Conservation (phyloP, 768 basidiomycete species). For the Leucosporidium creatinivorum region DNA sequence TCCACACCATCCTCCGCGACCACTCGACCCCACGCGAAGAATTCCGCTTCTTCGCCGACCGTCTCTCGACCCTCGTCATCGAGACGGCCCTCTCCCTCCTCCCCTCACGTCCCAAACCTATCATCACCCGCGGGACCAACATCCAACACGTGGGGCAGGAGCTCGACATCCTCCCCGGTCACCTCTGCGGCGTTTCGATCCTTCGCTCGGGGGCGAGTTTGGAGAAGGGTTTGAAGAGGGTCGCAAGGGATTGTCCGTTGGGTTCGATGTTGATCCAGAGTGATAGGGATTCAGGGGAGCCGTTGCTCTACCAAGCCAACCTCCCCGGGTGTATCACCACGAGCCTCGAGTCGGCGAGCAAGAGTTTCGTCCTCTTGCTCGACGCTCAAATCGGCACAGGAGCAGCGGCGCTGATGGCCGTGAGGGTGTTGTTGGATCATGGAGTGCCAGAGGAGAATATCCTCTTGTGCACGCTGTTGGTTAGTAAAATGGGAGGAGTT, state of each 20-base stretch:
- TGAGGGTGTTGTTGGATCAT: constrained; percentile 86
- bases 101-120: constrained; percentile 55
- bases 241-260: constrained; percentile 74
- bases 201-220: constrained; percentile 70
- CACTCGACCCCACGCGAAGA: constrained; percentile 64
- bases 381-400: constrained; percentile 92
- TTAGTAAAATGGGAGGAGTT: constrained; percentile 73
- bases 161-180: constrained; percentile 54
- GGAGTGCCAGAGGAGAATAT: constrained; percentile 62
- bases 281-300: constrained; percentile 75
- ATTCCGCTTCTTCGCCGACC: constrained; percentile 70
- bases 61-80: constrained; percentile 72
- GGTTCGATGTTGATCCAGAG: constrained; percentile 89
- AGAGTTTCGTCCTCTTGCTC: constrained; percentile 76
- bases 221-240: constrained; percentile 80
- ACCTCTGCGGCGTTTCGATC: constrained; percentile 81
- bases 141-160: constrained; percentile 50
- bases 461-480: constrained; percentile 53
- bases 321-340: constrained; percentile 65
- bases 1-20: constrained; percentile 78
- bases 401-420: constrained; percentile 70
- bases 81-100: constrained; percentile 77
- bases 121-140: constrained; percentile 58
- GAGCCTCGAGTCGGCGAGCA: constrained; percentile 54
- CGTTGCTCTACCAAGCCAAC: constrained; percentile 70